Percentiles rank a stretch among this genome's conserved stretches.
Conservation (phyloP, 225 moss, liverwort and hornwort genomes). For the Antitrichia curtipendula region DNA sequence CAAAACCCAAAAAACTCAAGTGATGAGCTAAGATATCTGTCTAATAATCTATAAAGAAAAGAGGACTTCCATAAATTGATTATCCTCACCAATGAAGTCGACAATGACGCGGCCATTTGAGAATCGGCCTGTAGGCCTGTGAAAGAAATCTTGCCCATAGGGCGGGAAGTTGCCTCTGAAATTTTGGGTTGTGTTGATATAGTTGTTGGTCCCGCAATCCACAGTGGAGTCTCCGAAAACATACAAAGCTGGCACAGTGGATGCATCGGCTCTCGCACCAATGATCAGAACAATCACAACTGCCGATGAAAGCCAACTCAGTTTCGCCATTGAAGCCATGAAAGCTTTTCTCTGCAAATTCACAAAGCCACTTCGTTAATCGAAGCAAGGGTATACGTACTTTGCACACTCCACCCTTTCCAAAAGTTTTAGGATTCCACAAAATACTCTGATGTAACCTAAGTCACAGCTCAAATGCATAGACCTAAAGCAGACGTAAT, state of each 20-base stretch:
- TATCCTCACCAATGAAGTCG: conserved; percentile 57
- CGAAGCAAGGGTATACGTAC: not conserved
- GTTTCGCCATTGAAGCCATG: not conserved
- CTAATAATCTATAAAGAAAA: not conserved
- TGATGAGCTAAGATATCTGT: not conserved
- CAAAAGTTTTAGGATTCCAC: not conserved
- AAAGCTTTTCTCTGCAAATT: not conserved
- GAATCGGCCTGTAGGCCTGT: conserved; percentile 59
- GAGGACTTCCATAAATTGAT: not conserved
- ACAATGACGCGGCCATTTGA: conserved; percentile 61
- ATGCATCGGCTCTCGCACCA: not conserved
- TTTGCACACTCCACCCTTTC: not conserved
- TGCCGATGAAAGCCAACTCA: not conserved
- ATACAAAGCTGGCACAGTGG: conserved; percentile 33
- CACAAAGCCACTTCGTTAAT: not conserved
- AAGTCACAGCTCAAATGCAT: not conserved
- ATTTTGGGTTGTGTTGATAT: conserved; percentile 45
- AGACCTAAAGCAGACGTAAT: not conserved
- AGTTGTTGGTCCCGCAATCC: conserved; percentile 71
- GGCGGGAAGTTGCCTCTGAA: conserved; percentile 47
- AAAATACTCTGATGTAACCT: not conserved
- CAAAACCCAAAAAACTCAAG: not conserved
- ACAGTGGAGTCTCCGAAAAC: conserved; percentile 77
- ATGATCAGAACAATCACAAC: not conserved
- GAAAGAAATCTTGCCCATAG: conserved; percentile 53